Percentiles rank a stretch among this genome's conserved stretches.
These are phyloP conservation scores for Halophytophthora batemanensis DNA, from an alignment of 352 stramenopile species.

Conservation along the genomic window DNA sequence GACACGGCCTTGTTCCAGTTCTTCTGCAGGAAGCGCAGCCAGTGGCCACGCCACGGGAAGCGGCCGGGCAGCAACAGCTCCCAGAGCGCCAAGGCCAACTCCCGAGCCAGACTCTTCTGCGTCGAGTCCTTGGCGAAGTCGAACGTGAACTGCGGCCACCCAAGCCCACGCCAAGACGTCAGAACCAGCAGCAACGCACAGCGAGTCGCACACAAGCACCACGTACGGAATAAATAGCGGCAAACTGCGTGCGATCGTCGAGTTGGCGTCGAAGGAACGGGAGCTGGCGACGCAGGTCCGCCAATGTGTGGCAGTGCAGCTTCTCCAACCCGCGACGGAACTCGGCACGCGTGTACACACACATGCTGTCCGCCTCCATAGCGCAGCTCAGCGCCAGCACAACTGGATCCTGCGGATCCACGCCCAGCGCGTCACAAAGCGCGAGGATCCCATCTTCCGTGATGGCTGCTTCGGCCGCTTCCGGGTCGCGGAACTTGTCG, in stretches of 20 bases:
- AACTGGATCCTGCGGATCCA: conserved; percentile 74
- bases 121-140: conserved; percentile 85
- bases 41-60: conserved; percentile 69
- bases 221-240: conserved; percentile 86
- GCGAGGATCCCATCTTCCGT: conserved; percentile 76
- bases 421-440: conserved; percentile 75
- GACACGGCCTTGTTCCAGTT: conserved; percentile 81
- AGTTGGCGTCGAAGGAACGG: conserved; percentile 52
- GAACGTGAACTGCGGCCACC: too few relatives aligned
- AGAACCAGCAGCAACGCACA: too few relatives aligned
- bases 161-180: too few relatives aligned
- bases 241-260: conserved; percentile 75
- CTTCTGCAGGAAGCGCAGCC: conserved; percentile 78
- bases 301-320: conserved; percentile 66
- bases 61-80: conserved; percentile 65
- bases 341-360: conserved; percentile 80
- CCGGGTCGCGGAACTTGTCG: too few relatives aligned
- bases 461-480: conserved; percentile 64
- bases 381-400: conserved; percentile 87
- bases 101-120: conserved; percentile 85
- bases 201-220: too few relatives aligned
- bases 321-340: conserved; percentile 82
- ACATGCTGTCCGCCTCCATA: conserved; percentile 86
- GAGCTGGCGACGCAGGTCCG: conserved; percentile 60
- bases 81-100: conserved; percentile 87